Evolutionary conservation across 2,329 filamentous ascomycete genomes (phyloP).

Genomic region (Diaporthe sp.): DNA sequence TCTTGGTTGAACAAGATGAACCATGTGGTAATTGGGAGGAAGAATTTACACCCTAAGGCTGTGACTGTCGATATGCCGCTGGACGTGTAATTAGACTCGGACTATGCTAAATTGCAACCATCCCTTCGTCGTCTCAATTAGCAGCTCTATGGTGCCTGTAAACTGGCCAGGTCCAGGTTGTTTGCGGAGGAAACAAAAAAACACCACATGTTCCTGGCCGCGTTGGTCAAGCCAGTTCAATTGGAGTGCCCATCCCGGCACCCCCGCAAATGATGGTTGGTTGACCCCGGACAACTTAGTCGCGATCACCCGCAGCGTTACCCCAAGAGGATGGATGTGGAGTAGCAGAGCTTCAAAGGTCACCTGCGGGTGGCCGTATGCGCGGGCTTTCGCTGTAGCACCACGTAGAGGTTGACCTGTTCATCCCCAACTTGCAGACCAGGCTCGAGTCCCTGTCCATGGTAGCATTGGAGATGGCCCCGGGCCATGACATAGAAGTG

Average conservation of each 20-base stretch:
- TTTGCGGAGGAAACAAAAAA: constrained; percentile 11
- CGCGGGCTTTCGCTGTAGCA: neutral
- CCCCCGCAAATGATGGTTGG: constrained; percentile 15
- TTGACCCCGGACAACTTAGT: constrained; percentile 20
- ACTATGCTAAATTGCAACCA: neutral
- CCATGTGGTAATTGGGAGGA: neutral
- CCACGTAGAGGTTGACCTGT: neutral
- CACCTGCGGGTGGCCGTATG: constrained; percentile 16
- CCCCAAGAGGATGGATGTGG: constrained; percentile 2
- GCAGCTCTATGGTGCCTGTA: neutral
- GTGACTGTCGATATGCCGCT: neutral
- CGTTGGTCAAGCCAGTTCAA: neutral
- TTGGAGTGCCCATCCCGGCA: constrained; percentile 18
- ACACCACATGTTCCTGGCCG: constrained; percentile 25
- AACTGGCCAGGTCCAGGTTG: constrained; percentile 5
- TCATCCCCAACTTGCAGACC: constrained; percentile 12
- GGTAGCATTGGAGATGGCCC: constrained; percentile 22
- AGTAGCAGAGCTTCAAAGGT: constrained; percentile 19
- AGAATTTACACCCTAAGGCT: neutral
- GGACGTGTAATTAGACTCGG: neutral
- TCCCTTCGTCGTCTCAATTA: constrained; percentile 8
- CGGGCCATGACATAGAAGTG: constrained; percentile 15
- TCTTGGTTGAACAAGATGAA: neutral
- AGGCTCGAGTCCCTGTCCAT: constrained; percentile 22
- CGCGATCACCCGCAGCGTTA: constrained; percentile 7